A percentile compares a stretch with the other conserved stretches of the same genome.
phyloP scores from a whole-genome alignment of 139 green algal species.

The Picochlorum sp. region DNA sequence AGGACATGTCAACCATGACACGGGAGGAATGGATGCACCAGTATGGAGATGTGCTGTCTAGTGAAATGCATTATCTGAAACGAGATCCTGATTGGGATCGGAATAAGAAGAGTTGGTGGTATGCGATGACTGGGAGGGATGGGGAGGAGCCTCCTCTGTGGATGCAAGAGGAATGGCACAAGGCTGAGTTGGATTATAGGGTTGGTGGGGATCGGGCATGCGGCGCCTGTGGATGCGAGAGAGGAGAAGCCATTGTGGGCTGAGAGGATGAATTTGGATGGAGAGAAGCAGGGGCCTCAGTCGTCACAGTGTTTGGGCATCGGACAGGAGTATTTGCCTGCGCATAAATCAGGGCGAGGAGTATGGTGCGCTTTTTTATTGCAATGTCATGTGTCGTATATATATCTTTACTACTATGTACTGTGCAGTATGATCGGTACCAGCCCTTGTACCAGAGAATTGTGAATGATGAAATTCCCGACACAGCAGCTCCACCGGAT shows the following conservation, averaged over 20 bases:
- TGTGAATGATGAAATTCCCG: conserved; percentile 30
- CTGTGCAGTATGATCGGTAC: conserved; percentile 25
- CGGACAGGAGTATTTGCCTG: conserved; percentile 27
- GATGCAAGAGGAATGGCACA: conserved; percentile 26
- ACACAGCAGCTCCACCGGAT: conserved; percentile 24
- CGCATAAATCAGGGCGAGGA: conserved; percentile 24
- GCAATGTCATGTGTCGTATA: background rate
- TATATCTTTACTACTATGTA: background rate
- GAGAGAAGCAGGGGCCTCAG: conserved; percentile 17
- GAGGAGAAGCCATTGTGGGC: conserved; percentile 22
- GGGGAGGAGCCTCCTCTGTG: conserved; percentile 23
- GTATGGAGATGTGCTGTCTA: conserved; percentile 18
- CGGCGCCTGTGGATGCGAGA: conserved; percentile 8
- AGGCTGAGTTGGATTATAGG: conserved; percentile 26
- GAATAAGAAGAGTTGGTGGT: conserved; percentile 26
- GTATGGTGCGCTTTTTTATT: conserved; percentile 14
- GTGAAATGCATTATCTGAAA: conserved; percentile 20
- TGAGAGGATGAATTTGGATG: conserved; percentile 24
- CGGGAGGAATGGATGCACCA: conserved; percentile 26
- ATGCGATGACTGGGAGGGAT: conserved; percentile 10
- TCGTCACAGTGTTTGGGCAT: conserved; percentile 28
- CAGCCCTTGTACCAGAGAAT: conserved; percentile 24
- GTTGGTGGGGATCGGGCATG: conserved; percentile 10
- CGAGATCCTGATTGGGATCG: conserved; percentile 21
- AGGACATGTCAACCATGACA: conserved; percentile 2